Base-by-base conservation (phyloP, 129 eudicot species). In the Rutidosis leptorrhynchoides region DNA sequence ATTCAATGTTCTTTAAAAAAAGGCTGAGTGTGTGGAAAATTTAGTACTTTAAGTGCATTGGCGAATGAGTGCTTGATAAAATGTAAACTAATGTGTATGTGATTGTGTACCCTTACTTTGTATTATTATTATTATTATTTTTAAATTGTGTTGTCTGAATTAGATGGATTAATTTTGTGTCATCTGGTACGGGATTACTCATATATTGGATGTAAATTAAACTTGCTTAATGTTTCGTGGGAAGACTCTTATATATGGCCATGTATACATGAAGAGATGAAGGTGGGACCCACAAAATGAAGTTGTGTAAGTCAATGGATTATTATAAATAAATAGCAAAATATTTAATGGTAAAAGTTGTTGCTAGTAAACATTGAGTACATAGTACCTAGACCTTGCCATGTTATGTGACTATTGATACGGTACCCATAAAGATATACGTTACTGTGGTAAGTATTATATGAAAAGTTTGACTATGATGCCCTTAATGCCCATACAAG, bases 191-290 rank as follows among this genome's bases (percentile, higher is more conserved):
- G 22, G 62, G 27, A 58, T 58, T 7, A 23, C 26, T 54, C 33
- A 23, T 68, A 23, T 68, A 19, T 33, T 62, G 77, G 76, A 32
- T n/a, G 14, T 66, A 58, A 32, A 42, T 8, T n/a, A 57, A 58
- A 55, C 55, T 43, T 58, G 48, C 43, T 30, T 25, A 46, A 45
- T 67, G 28, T 43, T 67, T 43, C 19, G 55, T 19, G 46, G 65
- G 74, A 40, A 30, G 29, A 29, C 27, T 29, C 24, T 6, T 48
- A 8, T 48, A 22, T 37, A 54, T 73, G 45, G 76, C 24, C 68
- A 61, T 71, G 48, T 25, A 33, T 55, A 42, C 3, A 21, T 51
- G 46, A 16, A 29, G 20, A 28, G 29, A 52, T 29, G 30, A 68
- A 68, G 32, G 53, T 16, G 33, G 58, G 76, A 53, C 51, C 68